These are phyloP conservation scores for Talaromyces liani DNA, from an alignment of 495 filamentous ascomycete species.

Conservation along the genomic window DNA sequence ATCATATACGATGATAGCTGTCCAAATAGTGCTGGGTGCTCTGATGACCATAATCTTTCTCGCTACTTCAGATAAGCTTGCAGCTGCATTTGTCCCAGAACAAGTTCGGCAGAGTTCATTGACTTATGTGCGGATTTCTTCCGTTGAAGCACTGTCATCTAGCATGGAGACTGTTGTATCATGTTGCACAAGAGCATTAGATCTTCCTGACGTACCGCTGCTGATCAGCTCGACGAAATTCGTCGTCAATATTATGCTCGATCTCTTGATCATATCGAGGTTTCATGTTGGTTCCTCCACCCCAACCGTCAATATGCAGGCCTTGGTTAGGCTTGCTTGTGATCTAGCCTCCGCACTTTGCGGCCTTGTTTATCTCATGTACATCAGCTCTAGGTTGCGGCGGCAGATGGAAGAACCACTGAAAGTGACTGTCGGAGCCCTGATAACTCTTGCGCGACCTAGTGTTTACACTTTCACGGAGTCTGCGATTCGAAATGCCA, in stretches of 20 bases:
- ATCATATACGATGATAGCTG: constrained; percentile 54
- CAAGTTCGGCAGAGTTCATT: constrained; percentile 26
- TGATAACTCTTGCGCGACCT: constrained; percentile 47
- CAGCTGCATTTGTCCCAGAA: constrained; percentile 54
- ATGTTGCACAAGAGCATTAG: constrained; percentile 54
- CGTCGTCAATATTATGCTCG: constrained; percentile 60
- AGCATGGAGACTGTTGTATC: constrained; percentile 59
- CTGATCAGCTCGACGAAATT: constrained; percentile 59
- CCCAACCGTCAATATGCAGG: constrained; percentile 57
- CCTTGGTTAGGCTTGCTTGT: constrained; percentile 54
- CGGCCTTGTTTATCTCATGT: constrained; percentile 49
- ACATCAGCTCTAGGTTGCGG: constrained; percentile 21
- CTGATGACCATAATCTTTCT: constrained; percentile 57
- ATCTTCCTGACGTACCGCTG: constrained; percentile 66
- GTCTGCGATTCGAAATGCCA: constrained; percentile 57
- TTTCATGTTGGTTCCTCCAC: constrained; percentile 50
- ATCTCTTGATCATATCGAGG: constrained; percentile 61
- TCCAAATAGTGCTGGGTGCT: constrained; percentile 48
- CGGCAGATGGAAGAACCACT: constrained; percentile 4
- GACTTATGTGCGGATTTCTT: constrained; percentile 57
- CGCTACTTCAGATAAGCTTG: constrained; percentile 44
- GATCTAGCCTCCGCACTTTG: constrained; percentile 47
- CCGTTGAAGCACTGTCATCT: constrained; percentile 53
- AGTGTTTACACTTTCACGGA: constrained; percentile 54
- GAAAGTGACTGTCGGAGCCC: constrained; percentile 29